Percentiles rank a stretch among this genome's conserved stretches.
These are phyloP conservation scores for Pulveroboletus sp. DNA, from an alignment of 768 basidiomycete species.

Conservation along the genomic window DNA sequence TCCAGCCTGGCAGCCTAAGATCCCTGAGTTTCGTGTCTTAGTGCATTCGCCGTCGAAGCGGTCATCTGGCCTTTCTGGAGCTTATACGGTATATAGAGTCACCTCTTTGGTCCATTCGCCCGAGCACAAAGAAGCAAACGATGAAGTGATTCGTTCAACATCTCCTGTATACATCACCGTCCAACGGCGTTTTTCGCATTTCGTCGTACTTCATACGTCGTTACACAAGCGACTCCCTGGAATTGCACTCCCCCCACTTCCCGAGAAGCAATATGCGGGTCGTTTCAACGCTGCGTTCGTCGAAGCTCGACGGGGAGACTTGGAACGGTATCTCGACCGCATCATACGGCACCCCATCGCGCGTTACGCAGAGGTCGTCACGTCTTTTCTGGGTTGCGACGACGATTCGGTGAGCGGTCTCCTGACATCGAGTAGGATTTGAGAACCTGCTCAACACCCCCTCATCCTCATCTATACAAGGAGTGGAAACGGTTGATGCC, in stretches of 20 bases:
- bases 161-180: constrained; percentile 64
- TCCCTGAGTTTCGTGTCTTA: constrained; percentile 67
- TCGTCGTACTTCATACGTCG: constrained; percentile 71
- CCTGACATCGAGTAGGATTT: not conserved
- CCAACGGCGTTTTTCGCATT: constrained; percentile 80
- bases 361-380: constrained; percentile 73
- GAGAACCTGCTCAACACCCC: constrained; percentile 1
- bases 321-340: constrained; percentile 72
- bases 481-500: constrained; percentile 69
- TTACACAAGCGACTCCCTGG: constrained; percentile 67
- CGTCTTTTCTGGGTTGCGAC: constrained; percentile 76
- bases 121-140: constrained; percentile 18
- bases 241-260: constrained; percentile 74
- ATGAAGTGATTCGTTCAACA: constrained; percentile 21
- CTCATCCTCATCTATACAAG: constrained; percentile 33
- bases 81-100: constrained; percentile 72
- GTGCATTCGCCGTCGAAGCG: constrained; percentile 82
- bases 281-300: constrained; percentile 79
- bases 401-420: constrained; percentile 60
- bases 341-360: constrained; percentile 74
- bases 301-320: constrained; percentile 74
- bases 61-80: constrained; percentile 58
- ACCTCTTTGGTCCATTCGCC: constrained; percentile 45
- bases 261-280: constrained; percentile 82
- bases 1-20: constrained; percentile 68